Evolutionary conservation across 2,329 filamentous ascomycete genomes (phyloP).

Genomic region (Fusarium stilboides): DNA sequence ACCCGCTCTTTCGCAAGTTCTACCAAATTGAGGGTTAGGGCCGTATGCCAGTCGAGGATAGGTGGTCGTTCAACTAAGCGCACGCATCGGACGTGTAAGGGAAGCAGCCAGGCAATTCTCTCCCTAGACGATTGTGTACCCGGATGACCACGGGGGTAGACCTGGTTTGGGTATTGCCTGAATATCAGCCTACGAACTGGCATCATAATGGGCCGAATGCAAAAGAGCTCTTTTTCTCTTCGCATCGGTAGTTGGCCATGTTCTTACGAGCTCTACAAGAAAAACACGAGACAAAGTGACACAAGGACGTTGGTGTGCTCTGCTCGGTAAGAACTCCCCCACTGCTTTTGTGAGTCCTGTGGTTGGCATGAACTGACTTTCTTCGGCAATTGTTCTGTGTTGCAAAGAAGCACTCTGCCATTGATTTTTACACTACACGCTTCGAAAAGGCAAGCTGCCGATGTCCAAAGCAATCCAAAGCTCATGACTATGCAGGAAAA

Average conservation of each 20-base stretch:
- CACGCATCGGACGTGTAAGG: background rate
- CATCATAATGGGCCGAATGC: slow-evolving; percentile 12
- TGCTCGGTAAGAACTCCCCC: slow-evolving; percentile 7
- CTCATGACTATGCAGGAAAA: background rate
- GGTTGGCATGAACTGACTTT: background rate
- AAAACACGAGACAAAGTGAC: background rate
- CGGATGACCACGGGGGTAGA: background rate
- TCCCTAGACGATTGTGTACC: slow-evolving; percentile 24
- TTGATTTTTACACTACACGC: background rate
- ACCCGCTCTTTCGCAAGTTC: slow-evolving; percentile 28
- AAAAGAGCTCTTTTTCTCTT: background rate
- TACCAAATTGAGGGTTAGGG: slow-evolving; percentile 3
- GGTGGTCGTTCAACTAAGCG: background rate
- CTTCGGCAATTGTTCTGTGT: background rate
- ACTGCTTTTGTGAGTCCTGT: background rate
- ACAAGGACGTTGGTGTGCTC: slow-evolving; percentile 14
- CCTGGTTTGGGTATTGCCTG: background rate
- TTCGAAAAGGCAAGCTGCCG: too few relatives aligned
- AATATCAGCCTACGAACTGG: background rate
- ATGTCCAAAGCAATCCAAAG: too few relatives aligned
- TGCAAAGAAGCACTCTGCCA: background rate
- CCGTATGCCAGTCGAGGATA: background rate
- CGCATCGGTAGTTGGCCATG: background rate
- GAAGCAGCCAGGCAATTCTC: slow-evolving; percentile 23
- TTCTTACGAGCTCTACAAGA: background rate